Evolutionary conservation across 192 early-diverging fungal genomes (phyloP).

Genomic region (Coemansia sp.): DNA sequence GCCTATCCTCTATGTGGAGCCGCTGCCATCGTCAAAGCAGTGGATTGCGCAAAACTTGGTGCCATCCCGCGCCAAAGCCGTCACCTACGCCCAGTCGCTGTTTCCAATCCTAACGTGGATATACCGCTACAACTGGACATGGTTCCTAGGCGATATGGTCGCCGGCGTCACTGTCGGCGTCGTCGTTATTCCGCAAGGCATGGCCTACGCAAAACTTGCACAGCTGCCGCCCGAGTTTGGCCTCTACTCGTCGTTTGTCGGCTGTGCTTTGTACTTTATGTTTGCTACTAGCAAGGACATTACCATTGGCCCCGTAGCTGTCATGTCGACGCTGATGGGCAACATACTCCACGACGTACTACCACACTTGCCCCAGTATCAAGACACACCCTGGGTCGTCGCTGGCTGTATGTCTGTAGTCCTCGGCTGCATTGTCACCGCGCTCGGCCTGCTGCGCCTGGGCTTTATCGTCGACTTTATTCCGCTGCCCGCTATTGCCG

Average conservation of each 20-base stretch:
- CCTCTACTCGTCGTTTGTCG: conserved; percentile 73
- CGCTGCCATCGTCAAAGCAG: conserved; percentile 32
- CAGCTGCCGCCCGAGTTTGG: conserved; percentile 70
- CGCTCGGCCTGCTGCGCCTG: conserved; percentile 76
- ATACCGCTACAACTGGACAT: conserved; percentile 55
- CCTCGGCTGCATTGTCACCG: conserved; percentile 67
- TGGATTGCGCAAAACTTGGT: conserved; percentile 36
- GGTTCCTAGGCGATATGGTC: conserved; percentile 67
- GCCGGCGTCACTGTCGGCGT: conserved; percentile 75
- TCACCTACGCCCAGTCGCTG: conserved; percentile 31
- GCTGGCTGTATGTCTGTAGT: conserved; percentile 65
- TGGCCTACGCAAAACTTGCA: conserved; percentile 77
- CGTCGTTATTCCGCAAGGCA: conserved; percentile 71
- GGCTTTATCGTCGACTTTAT: conserved; percentile 90
- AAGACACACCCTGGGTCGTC: conserved; percentile 55
- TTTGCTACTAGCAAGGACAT: conserved; percentile 75
- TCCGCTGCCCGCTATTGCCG: conserved; percentile 76
- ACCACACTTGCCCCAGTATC: conserved; percentile 48
- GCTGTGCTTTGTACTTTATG: conserved; percentile 66
- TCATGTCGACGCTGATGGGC: conserved; percentile 74
- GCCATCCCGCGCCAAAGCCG: conserved; percentile 13
- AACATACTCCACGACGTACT: conserved; percentile 56
- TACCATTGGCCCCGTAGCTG: conserved; percentile 74
- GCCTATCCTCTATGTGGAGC: conserved; percentile 40
- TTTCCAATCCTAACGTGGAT: conserved; percentile 55